These are phyloP conservation scores for Aspergillus cristatus DNA, from an alignment of 495 filamentous ascomycete species.

Conservation along the genomic window DNA sequence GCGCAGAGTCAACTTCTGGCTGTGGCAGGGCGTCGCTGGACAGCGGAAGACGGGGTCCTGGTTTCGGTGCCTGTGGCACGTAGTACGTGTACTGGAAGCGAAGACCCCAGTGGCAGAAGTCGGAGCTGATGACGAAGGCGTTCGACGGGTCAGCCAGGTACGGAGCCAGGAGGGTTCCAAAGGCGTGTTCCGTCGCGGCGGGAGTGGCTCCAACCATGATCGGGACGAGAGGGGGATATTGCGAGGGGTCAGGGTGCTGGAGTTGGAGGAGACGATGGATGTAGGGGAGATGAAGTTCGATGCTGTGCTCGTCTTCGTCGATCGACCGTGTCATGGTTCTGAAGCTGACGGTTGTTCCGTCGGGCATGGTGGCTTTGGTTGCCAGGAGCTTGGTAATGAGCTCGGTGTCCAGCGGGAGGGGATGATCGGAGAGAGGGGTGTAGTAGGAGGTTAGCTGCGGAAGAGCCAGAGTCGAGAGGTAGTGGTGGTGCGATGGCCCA, in stretches of 20 bases:
- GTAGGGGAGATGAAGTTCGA: slow-evolving; percentile 95
- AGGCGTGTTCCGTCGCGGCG: slow-evolving; percentile 53
- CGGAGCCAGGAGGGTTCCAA: slow-evolving; percentile 63
- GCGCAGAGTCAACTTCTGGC: slow-evolving; percentile 20
- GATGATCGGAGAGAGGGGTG: slow-evolving; percentile 77
- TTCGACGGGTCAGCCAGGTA: slow-evolving; percentile 70
- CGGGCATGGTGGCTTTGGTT: slow-evolving; percentile 29
- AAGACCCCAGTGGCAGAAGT: slow-evolving; percentile 94
- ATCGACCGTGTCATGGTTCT: slow-evolving; percentile 57
- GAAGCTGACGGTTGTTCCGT: slow-evolving; percentile 44
- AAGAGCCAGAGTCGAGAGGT: slow-evolving; percentile 68
- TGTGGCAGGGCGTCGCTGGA: slow-evolving; percentile 32
- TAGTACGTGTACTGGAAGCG: slow-evolving; percentile 86
- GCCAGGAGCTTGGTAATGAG: slow-evolving; percentile 53
- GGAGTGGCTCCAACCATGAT: slow-evolving; percentile 80
- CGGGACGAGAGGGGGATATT: slow-evolving; percentile 71
- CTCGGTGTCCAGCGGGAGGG: slow-evolving; percentile 58
- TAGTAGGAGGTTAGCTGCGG: slow-evolving; percentile 66
- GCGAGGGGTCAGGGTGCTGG: slow-evolving; percentile 27
- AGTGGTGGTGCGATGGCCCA: slow-evolving; percentile 86
- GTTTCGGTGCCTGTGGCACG: slow-evolving; percentile 39
- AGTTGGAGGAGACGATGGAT: slow-evolving; percentile 67
- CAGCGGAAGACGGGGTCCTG: slow-evolving; percentile 31
- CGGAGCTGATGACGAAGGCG: slow-evolving; percentile 80
- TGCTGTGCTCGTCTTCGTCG: slow-evolving; percentile 86